Conservation (phyloP, 2,329 filamentous ascomycete species). For the Xylariaceae sp. region DNA sequence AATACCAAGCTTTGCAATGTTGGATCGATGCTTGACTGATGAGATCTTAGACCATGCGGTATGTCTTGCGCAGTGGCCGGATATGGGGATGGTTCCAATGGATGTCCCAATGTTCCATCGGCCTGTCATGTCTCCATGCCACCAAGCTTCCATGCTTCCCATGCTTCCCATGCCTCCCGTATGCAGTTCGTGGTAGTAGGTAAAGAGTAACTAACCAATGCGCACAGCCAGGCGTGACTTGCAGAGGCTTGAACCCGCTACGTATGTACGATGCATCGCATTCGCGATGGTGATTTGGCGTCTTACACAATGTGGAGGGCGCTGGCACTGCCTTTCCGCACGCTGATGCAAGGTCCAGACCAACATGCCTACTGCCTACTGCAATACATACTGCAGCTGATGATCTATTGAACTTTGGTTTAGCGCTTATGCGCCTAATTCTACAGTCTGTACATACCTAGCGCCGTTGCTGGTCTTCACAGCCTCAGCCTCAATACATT, state of each 20-base stretch:
- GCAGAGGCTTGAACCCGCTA: slow-evolving; percentile 22
- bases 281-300: slow-evolving; percentile 23
- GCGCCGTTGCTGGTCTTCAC: neutral
- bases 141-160: no score
- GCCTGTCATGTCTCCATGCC: no score
- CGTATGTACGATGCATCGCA: slow-evolving; percentile 22
- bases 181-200: neutral
- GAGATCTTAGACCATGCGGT: neutral
- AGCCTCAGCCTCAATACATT: neutral
- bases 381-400: neutral
- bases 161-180: no score
- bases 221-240: slow-evolving; percentile 17
- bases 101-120: neutral
- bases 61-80: neutral
- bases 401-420: neutral
- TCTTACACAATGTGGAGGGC: slow-evolving; percentile 17
- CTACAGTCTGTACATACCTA: neutral
- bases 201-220: slow-evolving; percentile 12
- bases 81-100: neutral
- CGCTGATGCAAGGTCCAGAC: slow-evolving; percentile 23
- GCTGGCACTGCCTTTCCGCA: slow-evolving; percentile 25
- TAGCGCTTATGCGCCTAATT: neutral
- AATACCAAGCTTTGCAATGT: neutral
- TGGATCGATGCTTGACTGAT: neutral
- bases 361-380: neutral